A percentile compares a stretch with the other conserved stretches of the same genome.
phyloP scores from a whole-genome alignment of 2,329 filamentous ascomycete genomes.

The Tolypocladium inflatum region DNA sequence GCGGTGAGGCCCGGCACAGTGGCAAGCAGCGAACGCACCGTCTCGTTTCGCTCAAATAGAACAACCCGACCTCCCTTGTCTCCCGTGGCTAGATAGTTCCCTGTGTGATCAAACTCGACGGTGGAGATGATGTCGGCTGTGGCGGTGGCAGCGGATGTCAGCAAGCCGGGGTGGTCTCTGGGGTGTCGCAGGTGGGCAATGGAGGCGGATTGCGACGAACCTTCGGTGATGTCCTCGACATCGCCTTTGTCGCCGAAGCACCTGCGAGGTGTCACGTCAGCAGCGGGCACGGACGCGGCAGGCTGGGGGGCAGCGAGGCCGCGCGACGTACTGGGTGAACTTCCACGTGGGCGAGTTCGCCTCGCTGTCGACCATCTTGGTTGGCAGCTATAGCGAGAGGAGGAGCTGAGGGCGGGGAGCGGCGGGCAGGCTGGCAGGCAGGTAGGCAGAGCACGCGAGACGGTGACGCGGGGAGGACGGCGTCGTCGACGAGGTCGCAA shows the following conservation, averaged over 20 bases:
- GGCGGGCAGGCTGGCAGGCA: background rate
- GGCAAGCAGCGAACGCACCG: slow-evolving; percentile 45
- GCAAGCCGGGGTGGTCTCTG: slow-evolving; percentile 5
- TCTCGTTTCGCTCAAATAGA: slow-evolving; percentile 89
- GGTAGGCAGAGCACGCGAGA: slow-evolving; percentile 1
- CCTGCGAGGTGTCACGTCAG: slow-evolving; percentile 38
- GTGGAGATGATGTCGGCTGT: slow-evolving; percentile 85
- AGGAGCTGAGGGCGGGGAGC: slow-evolving; percentile 11
- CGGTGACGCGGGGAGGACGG: background rate
- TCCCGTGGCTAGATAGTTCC: slow-evolving; percentile 82
- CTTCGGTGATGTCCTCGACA: slow-evolving; percentile 97
- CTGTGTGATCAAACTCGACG: slow-evolving; percentile 83
- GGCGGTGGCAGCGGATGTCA: slow-evolving; percentile 12
- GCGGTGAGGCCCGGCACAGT: background rate
- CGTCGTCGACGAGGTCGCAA: background rate
- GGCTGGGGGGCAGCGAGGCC: background rate
- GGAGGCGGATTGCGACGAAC: slow-evolving; percentile 33
- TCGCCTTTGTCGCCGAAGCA: slow-evolving; percentile 99
- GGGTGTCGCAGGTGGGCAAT: background rate
- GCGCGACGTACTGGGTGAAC: slow-evolving; percentile 83
- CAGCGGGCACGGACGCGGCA: slow-evolving; percentile 7
- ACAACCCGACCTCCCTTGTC: slow-evolving; percentile 83
- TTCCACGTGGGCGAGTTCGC: slow-evolving; percentile 96
- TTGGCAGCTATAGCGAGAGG: slow-evolving; percentile 21
- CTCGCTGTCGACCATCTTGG: slow-evolving; percentile 94